Evolutionary conservation across 1,139 yeast species (phyloP).

Genomic region (Wickerhamomyces sp.): DNA sequence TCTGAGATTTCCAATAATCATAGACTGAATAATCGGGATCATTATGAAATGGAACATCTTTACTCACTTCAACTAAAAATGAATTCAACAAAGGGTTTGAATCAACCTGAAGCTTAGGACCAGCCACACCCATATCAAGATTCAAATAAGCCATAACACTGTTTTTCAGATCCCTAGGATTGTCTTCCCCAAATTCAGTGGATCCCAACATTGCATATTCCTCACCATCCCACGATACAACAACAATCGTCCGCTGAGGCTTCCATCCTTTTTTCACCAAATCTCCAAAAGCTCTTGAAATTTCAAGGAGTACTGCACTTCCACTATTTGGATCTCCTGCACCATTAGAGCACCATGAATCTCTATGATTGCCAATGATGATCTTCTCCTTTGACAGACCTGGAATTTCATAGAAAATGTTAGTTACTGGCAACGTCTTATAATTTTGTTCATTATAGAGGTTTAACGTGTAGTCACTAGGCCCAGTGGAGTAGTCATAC

Average conservation of each 20-base stretch:
- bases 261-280: slow-evolving; percentile 44
- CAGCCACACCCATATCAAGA: slow-evolving; percentile 41
- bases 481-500: slow-evolving; percentile 38
- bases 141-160: slow-evolving; percentile 41
- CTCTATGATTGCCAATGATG: slow-evolving; percentile 45
- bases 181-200: slow-evolving; percentile 42
- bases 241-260: slow-evolving; percentile 47
- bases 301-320: slow-evolving; percentile 37
- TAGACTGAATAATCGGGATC: slow-evolving; percentile 26
- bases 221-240: slow-evolving; percentile 49
- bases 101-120: slow-evolving; percentile 32
- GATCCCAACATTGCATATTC: slow-evolving; percentile 43
- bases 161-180: slow-evolving; percentile 26
- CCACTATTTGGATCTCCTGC: slow-evolving; percentile 42
- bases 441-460: slow-evolving; percentile 34
- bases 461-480: slow-evolving; percentile 23
- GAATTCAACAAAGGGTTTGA: slow-evolving; percentile 39
- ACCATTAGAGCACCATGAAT: slow-evolving; percentile 38
- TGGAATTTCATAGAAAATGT: slow-evolving; percentile 41
- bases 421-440: slow-evolving; percentile 33
- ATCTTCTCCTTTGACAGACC: slow-evolving; percentile 47
- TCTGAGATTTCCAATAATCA: slow-evolving; percentile 30
- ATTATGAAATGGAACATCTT: slow-evolving; percentile 29
- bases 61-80: slow-evolving; percentile 31
- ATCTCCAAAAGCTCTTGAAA: slow-evolving; percentile 39